These are phyloP conservation scores for Ulota crispa DNA, from an alignment of 225 moss, liverwort and hornwort species.

Conservation along the genomic window DNA sequence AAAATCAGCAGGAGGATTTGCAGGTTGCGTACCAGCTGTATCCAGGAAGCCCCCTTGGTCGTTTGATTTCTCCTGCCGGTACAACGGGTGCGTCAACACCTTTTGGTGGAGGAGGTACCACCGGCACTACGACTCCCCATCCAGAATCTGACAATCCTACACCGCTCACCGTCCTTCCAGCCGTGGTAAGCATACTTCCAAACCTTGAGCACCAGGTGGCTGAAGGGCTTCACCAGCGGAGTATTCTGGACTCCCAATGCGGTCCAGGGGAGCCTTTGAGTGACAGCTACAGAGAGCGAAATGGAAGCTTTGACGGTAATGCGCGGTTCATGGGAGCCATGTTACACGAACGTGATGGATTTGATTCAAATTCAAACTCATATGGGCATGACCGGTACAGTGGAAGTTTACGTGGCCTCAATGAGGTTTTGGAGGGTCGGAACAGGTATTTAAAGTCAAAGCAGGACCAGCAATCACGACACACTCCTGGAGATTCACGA, in stretches of 20 bases:
- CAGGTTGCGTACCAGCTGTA: constrained; percentile 86
- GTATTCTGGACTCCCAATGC: constrained; percentile 58
- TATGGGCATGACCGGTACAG: constrained; percentile 49
- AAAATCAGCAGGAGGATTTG: constrained; percentile 76
- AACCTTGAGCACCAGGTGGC: constrained; percentile 66
- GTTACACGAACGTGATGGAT: constrained; percentile 42
- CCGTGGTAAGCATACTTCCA: constrained; percentile 62
- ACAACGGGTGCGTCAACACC: constrained; percentile 86
- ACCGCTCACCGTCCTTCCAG: constrained; percentile 62
- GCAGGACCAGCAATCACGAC: constrained; percentile 23
- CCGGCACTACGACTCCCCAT: constrained; percentile 54
- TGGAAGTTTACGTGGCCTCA: constrained; percentile 49
- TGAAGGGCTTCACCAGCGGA: constrained; percentile 59
- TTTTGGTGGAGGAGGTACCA: constrained; percentile 61
- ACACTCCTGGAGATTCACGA: constrained; percentile 14
- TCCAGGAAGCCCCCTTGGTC: constrained; percentile 82
- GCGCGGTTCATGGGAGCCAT: constrained; percentile 41
- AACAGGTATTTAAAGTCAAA: constrained; percentile 31
- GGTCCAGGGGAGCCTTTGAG: constrained; percentile 57
- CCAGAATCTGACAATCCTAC: constrained; percentile 58
- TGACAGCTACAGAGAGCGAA: constrained; percentile 51
- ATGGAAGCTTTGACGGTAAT: constrained; percentile 50
- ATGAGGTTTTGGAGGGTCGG: constrained; percentile 55
- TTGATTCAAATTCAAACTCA: constrained; percentile 48
- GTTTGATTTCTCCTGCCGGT: constrained; percentile 74